These are phyloP conservation scores for Epicoccum sorghinum DNA, from an alignment of 2,329 filamentous ascomycete genomes.

Conservation along the genomic window DNA sequence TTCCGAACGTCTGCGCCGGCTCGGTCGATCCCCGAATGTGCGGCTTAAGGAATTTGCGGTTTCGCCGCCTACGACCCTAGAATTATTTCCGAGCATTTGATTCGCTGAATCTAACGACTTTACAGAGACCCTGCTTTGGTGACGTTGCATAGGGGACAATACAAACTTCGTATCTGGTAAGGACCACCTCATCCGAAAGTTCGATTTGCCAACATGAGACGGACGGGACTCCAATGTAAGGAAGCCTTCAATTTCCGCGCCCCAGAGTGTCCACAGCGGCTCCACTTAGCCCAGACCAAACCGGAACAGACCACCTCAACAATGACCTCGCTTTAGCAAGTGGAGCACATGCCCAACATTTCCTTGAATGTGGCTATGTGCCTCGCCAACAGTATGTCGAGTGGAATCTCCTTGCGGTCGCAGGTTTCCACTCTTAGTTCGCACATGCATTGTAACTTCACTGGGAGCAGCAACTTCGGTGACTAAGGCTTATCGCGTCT, in stretches of 20 bases:
- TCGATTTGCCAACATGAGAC: background rate
- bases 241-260: conserved; percentile 18
- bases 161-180: background rate
- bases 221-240: conserved; percentile 12
- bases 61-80: conserved; percentile 13
- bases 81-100: conserved; percentile 14
- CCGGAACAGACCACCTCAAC: conserved; percentile 25
- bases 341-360: conserved; percentile 14
- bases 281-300: conserved; percentile 27
- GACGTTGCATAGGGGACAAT: conserved; percentile 12
- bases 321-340: conserved; percentile 13
- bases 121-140: conserved; percentile 3
- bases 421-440: background rate
- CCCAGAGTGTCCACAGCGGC: conserved; percentile 20
- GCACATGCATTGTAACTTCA: background rate
- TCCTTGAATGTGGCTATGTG: background rate
- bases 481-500: conserved; percentile 3
- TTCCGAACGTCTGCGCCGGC: conserved; percentile 4
- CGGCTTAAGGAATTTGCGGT: conserved; percentile 13
- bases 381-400: conserved; percentile 6
- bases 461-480: background rate
- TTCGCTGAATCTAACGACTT: conserved; percentile 3
- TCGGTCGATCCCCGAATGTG: conserved; percentile 8
- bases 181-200: background rate
- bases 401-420: background rate